A percentile compares a stretch with the other conserved stretches of the same genome.
These are phyloP conservation scores for Globisporangium megalacanthum DNA, from an alignment of 352 stramenopile genomes.

Conservation along the genomic window DNA sequence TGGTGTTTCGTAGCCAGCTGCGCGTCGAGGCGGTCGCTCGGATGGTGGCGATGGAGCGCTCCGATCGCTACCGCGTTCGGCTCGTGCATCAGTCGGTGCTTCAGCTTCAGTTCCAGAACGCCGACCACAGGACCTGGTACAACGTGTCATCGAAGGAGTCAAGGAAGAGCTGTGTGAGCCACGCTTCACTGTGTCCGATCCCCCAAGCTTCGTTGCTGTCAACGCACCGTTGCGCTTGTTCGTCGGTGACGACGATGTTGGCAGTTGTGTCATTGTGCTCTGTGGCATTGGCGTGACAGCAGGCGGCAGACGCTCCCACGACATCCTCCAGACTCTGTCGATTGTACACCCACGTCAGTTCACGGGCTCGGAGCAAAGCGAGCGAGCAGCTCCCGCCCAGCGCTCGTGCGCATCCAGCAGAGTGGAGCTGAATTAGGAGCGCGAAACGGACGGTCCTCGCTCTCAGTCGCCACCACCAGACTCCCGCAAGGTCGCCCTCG, in stretches of 20 bases:
- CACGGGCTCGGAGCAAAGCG: too few species aligned
- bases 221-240: slow-evolving; percentile 51
- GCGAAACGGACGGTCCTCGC: neutral
- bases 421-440: neutral
- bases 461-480: neutral
- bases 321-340: slow-evolving; percentile 12
- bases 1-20: neutral
- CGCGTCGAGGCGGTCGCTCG: neutral
- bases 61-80: slow-evolving; percentile 43
- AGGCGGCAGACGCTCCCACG: slow-evolving; percentile 20
- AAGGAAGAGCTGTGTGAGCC: neutral
- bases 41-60: slow-evolving; percentile 14
- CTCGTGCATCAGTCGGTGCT: slow-evolving; percentile 48
- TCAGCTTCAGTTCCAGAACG: slow-evolving; percentile 67
- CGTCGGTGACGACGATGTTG: slow-evolving; percentile 17
- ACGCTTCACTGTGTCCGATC: neutral
- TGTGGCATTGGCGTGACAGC: neutral
- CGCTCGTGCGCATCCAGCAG: neutral
- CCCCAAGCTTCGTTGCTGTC: neutral
- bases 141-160: neutral
- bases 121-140: slow-evolving; percentile 22
- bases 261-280: neutral
- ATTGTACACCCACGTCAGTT: too few species aligned
- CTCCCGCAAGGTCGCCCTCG: neutral
- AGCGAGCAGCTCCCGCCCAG: too few species aligned